phyloP scores from a whole-genome alignment of 345 rosid genomes.

The Capsella bursapastoris region DNA sequence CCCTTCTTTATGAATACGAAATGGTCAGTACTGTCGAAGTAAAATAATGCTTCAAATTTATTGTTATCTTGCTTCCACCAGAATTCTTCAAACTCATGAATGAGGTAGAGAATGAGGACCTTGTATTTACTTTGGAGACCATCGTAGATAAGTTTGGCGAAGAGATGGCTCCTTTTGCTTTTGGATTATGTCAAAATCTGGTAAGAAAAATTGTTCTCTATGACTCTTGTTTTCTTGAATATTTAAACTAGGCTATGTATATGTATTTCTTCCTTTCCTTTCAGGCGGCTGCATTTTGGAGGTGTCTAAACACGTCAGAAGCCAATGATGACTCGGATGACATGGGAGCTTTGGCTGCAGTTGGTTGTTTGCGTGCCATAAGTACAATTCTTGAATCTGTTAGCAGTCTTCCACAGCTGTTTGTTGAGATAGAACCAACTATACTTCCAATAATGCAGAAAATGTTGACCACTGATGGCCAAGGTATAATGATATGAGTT shows the following conservation, averaged over 20 bases:
- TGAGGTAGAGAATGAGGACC: slow-evolving; percentile 97
- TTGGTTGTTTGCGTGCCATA: slow-evolving; percentile 95
- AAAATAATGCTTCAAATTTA: slow-evolving; percentile 14
- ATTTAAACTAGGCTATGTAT: slow-evolving; percentile 5
- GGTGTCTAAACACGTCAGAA: slow-evolving; percentile 90
- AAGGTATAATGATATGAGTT: slow-evolving; percentile 55
- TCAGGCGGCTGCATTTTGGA: slow-evolving; percentile 97
- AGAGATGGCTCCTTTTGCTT: slow-evolving; percentile 96
- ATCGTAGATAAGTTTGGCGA: slow-evolving; percentile 96
- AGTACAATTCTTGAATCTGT: slow-evolving; percentile 96
- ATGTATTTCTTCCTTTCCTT: background rate
- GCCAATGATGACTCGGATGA: slow-evolving; percentile 83
- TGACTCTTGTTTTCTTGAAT: slow-evolving; percentile 25
- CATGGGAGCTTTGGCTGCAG: slow-evolving; percentile 96
- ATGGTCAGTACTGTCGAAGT: slow-evolving; percentile 11
- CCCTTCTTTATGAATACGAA: slow-evolving; percentile 28
- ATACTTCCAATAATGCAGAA: slow-evolving; percentile 90
- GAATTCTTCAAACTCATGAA: slow-evolving; percentile 95
- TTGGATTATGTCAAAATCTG: slow-evolving; percentile 93
- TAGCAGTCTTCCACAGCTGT: slow-evolving; percentile 88
- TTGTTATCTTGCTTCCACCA: slow-evolving; percentile 41
- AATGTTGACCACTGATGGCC: slow-evolving; percentile 97
- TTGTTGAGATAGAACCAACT: slow-evolving; percentile 85
- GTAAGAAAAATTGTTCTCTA: slow-evolving; percentile 50
- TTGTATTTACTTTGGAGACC: slow-evolving; percentile 89